phyloP scores from a whole-genome alignment of 768 basidiomycete species.

The Xerocomellus chrysenteron region DNA sequence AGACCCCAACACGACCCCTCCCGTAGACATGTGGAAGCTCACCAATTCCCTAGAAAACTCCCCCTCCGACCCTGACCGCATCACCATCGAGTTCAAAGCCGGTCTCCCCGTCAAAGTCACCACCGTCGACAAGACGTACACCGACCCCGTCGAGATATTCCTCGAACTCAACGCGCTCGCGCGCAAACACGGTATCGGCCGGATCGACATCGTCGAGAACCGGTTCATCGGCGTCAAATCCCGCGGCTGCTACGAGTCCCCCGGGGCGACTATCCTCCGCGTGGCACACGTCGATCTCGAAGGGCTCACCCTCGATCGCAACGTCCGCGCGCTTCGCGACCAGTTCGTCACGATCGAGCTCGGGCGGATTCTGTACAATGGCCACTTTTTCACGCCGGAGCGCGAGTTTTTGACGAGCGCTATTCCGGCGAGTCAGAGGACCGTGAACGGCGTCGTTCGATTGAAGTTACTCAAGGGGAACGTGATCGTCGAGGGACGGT shows the following conservation, averaged over 20 bases:
- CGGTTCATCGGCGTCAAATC: slow-evolving; percentile 99
- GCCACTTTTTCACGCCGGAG: slow-evolving; percentile 99
- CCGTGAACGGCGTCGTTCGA: slow-evolving; percentile 91
- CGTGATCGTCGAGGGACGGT: slow-evolving; percentile 88
- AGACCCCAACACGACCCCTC: slow-evolving; percentile 92
- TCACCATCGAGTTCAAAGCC: slow-evolving; percentile 80
- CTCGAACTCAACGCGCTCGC: slow-evolving; percentile 86
- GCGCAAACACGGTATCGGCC: slow-evolving; percentile 92
- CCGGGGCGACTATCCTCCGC: slow-evolving; percentile 94
- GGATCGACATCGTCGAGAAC: slow-evolving; percentile 99
- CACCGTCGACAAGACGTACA: slow-evolving; percentile 58
- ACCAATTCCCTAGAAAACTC: slow-evolving; percentile 82
- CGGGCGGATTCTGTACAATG: slow-evolving; percentile 93
- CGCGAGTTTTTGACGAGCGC: slow-evolving; percentile 90
- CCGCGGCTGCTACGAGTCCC: slow-evolving; percentile 99
- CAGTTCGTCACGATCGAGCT: slow-evolving; percentile 92
- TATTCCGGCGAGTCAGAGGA: slow-evolving; percentile 92
- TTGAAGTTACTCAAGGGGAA: slow-evolving; percentile 97
- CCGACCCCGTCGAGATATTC: slow-evolving; percentile 96
- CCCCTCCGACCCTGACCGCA: slow-evolving; percentile 72
- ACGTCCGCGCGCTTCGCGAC: slow-evolving; percentile 91
- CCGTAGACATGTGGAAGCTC: slow-evolving; percentile 98
- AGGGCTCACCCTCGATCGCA: slow-evolving; percentile 96
- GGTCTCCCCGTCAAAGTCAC: slow-evolving; percentile 89
- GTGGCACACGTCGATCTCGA: slow-evolving; percentile 95